A percentile compares a stretch with the other conserved stretches of the same genome.
These are phyloP conservation scores for Hypoxylon sp. DNA, from an alignment of 2,329 filamentous ascomycete species.

Conservation along the genomic window DNA sequence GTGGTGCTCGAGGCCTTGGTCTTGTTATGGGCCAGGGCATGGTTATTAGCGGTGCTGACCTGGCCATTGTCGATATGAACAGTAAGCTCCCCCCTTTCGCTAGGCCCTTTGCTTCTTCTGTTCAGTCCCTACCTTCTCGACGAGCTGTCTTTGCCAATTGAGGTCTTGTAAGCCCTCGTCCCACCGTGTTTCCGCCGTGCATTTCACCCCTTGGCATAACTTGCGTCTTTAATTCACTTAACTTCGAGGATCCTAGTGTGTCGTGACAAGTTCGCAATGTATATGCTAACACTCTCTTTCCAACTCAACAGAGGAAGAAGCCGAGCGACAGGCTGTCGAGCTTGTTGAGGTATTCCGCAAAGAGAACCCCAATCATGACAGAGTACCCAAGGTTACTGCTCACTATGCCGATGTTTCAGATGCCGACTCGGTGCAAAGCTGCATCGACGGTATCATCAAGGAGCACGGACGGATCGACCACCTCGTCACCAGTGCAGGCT, in stretches of 20 bases:
- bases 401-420: constrained; percentile 91
- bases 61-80: constrained; percentile 95
- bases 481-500: constrained; percentile 94
- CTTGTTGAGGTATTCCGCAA: constrained; percentile 80
- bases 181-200: constrained; percentile 7
- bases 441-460: constrained; percentile 75
- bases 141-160: neutral
- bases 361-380: constrained; percentile 80
- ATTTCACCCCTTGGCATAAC: neutral
- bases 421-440: constrained; percentile 79
- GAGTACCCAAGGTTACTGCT: constrained; percentile 84
- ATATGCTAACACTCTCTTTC: constrained; percentile 34
- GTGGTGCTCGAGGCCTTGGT: constrained; percentile 88
- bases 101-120: neutral
- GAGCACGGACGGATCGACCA: constrained; percentile 87
- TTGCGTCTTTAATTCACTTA: constrained; percentile 11
- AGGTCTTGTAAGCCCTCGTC: neutral
- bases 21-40: constrained; percentile 94
- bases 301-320: constrained; percentile 77
- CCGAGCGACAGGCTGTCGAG: constrained; percentile 77
- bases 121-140: neutral
- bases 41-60: constrained; percentile 86
- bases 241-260: constrained; percentile 21
- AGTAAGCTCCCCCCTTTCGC: constrained; percentile 65
- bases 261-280: neutral